Evolutionary conservation across 768 basidiomycete genomes (phyloP).

Genomic region (Boletus tomentosulus): DNA sequence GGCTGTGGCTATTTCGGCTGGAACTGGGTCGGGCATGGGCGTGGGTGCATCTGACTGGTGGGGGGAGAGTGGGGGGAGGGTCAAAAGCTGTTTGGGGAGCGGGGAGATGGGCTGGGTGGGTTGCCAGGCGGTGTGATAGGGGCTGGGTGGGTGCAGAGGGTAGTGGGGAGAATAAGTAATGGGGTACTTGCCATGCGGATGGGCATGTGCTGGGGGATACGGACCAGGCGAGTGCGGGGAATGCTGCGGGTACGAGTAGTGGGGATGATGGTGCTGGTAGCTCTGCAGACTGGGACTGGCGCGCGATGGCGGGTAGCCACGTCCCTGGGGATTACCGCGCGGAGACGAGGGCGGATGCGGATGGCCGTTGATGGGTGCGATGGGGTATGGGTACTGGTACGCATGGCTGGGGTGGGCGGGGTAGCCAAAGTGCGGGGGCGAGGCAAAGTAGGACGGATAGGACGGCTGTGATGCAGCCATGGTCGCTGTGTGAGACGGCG

Average conservation of each 20-base stretch:
- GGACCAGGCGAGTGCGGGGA: slow-evolving; percentile 27
- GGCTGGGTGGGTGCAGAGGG: slow-evolving; percentile 19
- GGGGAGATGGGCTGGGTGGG: slow-evolving; percentile 49
- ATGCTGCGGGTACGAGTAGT: slow-evolving; percentile 28
- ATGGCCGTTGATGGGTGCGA: slow-evolving; percentile 40
- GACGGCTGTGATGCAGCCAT: slow-evolving; percentile 25
- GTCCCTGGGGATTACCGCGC: slow-evolving; percentile 33
- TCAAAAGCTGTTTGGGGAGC: slow-evolving; percentile 60
- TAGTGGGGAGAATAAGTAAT: slow-evolving; percentile 34
- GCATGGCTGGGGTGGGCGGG: slow-evolving; percentile 24
- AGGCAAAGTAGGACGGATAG: slow-evolving; percentile 26
- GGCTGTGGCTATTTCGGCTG: neutral
- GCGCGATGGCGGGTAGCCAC: slow-evolving; percentile 34
- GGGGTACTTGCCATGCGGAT: slow-evolving; percentile 32
- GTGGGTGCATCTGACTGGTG: neutral
- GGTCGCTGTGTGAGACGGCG: slow-evolving; percentile 2
- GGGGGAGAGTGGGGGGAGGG: slow-evolving; percentile 33
- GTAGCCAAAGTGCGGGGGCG: slow-evolving; percentile 32
- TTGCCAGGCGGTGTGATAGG: slow-evolving; percentile 44
- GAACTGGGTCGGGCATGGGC: slow-evolving; percentile 5
- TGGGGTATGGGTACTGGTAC: slow-evolving; percentile 38
- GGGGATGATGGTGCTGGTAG: slow-evolving; percentile 29
- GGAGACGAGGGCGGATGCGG: slow-evolving; percentile 37
- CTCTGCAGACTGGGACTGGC: slow-evolving; percentile 38
- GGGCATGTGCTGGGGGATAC: too few species aligned